These are phyloP conservation scores for Kodamaea sagamina DNA, from an alignment of 805 yeast genomes.

Conservation along the genomic window DNA sequence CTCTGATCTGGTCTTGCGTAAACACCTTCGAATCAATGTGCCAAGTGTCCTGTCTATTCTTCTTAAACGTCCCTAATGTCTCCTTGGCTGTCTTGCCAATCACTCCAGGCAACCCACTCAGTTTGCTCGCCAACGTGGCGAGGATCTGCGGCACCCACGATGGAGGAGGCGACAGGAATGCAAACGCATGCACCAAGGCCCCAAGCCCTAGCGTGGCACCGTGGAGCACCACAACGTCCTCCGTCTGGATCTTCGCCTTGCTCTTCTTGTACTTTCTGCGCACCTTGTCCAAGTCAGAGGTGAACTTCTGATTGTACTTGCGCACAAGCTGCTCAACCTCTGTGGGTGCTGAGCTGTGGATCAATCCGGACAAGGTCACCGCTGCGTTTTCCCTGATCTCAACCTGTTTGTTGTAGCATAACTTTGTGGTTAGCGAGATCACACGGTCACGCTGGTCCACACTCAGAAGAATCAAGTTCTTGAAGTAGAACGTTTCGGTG, in stretches of 20 bases:
- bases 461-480: constrained; percentile 59
- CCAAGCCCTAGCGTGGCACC: constrained; percentile 90
- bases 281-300: constrained; percentile 40
- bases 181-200: constrained; percentile 84
- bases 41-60: constrained; percentile 95
- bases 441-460: constrained; percentile 49
- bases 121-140: constrained; percentile 66
- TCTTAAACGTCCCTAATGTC: constrained; percentile 79
- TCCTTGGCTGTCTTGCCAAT: constrained; percentile 85
- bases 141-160: constrained; percentile 79
- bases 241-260: constrained; percentile 38
- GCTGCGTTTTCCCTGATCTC: constrained; percentile 79
- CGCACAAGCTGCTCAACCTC: constrained; percentile 46
- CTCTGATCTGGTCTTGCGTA: constrained; percentile 77
- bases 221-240: constrained; percentile 57
- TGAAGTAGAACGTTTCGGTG: constrained; percentile 68
- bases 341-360: constrained; percentile 60
- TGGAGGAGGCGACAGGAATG: constrained; percentile 91
- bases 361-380: constrained; percentile 72
- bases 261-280: constrained; percentile 42
- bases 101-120: constrained; percentile 71
- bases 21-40: constrained; percentile 80
- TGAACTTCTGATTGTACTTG: constrained; percentile 34
- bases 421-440: constrained; percentile 50
- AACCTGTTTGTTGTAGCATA: constrained; percentile 62